phyloP scores from a whole-genome alignment of 805 yeast species.

The Yamadazyma takamatsuzukensis region DNA sequence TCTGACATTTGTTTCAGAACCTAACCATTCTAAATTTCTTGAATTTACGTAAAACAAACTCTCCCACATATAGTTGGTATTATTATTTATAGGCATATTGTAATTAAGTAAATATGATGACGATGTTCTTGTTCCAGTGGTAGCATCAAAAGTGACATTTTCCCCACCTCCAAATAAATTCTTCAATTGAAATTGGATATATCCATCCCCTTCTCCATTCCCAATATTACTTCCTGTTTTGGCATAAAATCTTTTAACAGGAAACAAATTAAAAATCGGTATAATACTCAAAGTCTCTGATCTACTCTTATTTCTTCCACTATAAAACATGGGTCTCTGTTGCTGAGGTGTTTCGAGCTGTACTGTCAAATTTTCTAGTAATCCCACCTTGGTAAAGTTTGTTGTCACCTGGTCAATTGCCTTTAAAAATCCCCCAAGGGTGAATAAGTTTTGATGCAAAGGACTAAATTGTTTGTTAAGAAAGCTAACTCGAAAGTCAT shows the following conservation, averaged over 20 bases:
- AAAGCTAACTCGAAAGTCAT: constrained; percentile 44
- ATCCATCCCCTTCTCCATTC: constrained; percentile 96
- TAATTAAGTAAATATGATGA: constrained; percentile 48
- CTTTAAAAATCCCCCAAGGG: constrained; percentile 36
- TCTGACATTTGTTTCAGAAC: constrained; percentile 40
- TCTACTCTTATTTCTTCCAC: constrained; percentile 8
- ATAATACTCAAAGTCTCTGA: constrained; percentile 23
- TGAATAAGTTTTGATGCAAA: constrained; percentile 29
- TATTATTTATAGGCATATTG: constrained; percentile 43
- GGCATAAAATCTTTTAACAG: constrained; percentile 70
- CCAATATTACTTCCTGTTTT: constrained; percentile 96
- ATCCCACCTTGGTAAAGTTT: constrained; percentile 35
- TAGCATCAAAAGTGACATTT: constrained; percentile 46
- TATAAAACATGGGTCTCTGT: constrained; percentile 19
- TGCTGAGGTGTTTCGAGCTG: constrained; percentile 5
- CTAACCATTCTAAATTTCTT: constrained; percentile 46
- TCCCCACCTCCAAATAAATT: constrained; percentile 61
- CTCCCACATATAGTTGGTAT: constrained; percentile 38
- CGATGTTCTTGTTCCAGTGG: constrained; percentile 47
- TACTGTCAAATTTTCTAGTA: constrained; percentile 9
- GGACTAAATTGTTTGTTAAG: constrained; percentile 46
- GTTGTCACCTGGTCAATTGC: constrained; percentile 43
- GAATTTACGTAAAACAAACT: constrained; percentile 39
- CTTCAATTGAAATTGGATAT: constrained; percentile 63
- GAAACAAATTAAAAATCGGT: constrained; percentile 40